A percentile compares a stretch with the other conserved stretches of the same genome.
Evolutionary conservation across 495 filamentous ascomycete species (phyloP).

Genomic region (Tuber aestivum): DNA sequence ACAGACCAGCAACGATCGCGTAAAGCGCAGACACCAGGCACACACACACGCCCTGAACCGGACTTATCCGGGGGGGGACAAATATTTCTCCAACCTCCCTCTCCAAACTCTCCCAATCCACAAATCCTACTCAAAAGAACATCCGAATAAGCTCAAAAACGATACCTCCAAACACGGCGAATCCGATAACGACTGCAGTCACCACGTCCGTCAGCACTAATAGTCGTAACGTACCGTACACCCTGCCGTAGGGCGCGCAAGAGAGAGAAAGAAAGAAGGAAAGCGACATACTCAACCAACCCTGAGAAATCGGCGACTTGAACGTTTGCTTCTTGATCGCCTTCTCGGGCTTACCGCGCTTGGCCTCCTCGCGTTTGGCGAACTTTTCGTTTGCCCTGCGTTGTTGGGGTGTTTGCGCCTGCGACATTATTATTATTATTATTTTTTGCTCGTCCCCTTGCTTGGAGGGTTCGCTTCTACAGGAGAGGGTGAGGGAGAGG

Average conservation of each 20-base stretch:
- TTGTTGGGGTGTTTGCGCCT: constrained; percentile 87
- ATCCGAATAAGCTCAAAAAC: constrained; percentile 77
- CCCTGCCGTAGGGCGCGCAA: too few species aligned
- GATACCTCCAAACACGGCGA: constrained; percentile 78
- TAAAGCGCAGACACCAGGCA: constrained; percentile 10
- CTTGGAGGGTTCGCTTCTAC: too few species aligned
- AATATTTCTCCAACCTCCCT: background rate
- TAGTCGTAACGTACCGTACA: too few species aligned
- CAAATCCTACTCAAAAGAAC: constrained; percentile 50
- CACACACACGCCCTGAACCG: too few species aligned
- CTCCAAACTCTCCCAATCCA: background rate
- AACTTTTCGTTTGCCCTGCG: constrained; percentile 81
- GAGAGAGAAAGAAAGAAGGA: too few species aligned
- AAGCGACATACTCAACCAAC: constrained; percentile 70
- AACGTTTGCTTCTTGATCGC: constrained; percentile 58
- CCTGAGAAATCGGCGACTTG: constrained; percentile 71
- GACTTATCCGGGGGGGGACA: constrained; percentile 2
- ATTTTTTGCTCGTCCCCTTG: too few species aligned
- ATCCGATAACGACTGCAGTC: constrained; percentile 61
- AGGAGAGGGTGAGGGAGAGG: too few species aligned
- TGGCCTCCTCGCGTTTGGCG: constrained; percentile 68
- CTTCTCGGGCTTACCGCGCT: constrained; percentile 73
- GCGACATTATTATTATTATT: too few species aligned
- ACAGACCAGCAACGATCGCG: constrained; percentile 11
- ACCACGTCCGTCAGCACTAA: background rate